These are phyloP conservation scores for Beauveria pseudobassiana DNA, from an alignment of 2,329 filamentous ascomycete species.

Conservation along the genomic window DNA sequence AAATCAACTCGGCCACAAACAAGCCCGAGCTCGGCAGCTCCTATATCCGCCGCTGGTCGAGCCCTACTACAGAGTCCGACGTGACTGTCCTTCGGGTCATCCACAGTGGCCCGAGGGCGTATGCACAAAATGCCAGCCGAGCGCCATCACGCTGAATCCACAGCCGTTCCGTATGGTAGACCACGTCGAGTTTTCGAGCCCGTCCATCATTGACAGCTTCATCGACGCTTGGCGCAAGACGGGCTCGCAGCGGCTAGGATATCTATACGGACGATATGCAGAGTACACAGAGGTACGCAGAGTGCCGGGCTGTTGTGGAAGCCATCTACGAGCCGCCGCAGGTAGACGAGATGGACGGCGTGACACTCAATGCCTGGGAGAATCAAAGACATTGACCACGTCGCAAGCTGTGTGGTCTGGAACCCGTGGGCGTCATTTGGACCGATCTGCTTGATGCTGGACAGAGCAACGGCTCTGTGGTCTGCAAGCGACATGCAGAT, in stretches of 20 bases:
- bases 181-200: slow-evolving; percentile 90
- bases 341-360: slow-evolving; percentile 77
- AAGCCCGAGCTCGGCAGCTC: slow-evolving; percentile 90
- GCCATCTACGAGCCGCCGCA: slow-evolving; percentile 97
- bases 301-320: slow-evolving; percentile 91
- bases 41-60: slow-evolving; percentile 90
- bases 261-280: slow-evolving; percentile 82
- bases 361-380: slow-evolving; percentile 77
- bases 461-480: slow-evolving; percentile 71
- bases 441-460: slow-evolving; percentile 84
- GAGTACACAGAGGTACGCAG: slow-evolving; percentile 89
- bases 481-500: slow-evolving; percentile 93
- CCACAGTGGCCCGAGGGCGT: slow-evolving; percentile 92
- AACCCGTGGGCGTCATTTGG: slow-evolving; percentile 88
- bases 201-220: slow-evolving; percentile 78
- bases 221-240: slow-evolving; percentile 88
- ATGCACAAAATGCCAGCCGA: slow-evolving; percentile 96
- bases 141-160: slow-evolving; percentile 89
- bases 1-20: slow-evolving; percentile 93
- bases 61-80: slow-evolving; percentile 83
- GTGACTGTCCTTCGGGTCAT: slow-evolving; percentile 87
- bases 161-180: slow-evolving; percentile 96
- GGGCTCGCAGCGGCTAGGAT: slow-evolving; percentile 77
- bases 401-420: slow-evolving; percentile 77
- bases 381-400: slow-evolving; percentile 74